These are phyloP conservation scores for Thinopyrum elongatum DNA, from an alignment of 176 grass and related monocot species.

Conservation along the genomic window DNA sequence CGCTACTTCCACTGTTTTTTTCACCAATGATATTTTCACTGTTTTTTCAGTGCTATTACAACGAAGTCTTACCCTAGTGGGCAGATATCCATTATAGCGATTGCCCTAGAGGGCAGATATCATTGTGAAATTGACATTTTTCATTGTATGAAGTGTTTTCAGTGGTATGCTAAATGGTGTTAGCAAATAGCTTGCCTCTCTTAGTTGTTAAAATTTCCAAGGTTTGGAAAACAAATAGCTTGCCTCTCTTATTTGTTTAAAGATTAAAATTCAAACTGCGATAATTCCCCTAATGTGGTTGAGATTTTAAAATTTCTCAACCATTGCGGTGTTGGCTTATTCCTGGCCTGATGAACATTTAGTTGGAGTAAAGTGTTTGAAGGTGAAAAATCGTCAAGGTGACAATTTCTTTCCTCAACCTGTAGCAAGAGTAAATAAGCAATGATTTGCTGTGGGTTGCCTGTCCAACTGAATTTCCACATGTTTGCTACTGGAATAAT, in stretches of 20 bases:
- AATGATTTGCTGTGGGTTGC: not conserved
- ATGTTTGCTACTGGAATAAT: conserved; percentile 6
- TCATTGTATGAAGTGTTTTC: not conserved
- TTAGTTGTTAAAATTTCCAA: not conserved
- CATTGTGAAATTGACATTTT: not conserved
- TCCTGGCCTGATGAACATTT: not conserved
- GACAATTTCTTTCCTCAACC: not conserved
- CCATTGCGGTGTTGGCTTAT: not conserved
- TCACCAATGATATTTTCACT: not conserved
- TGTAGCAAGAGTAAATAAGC: conserved; percentile 8
- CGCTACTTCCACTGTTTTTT: not conserved
- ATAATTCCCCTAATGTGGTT: conserved; percentile 8
- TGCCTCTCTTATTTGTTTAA: not conserved
- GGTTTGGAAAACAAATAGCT: not conserved
- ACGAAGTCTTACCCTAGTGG: not conserved
- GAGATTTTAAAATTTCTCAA: conserved; percentile 16
- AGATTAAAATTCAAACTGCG: not conserved
- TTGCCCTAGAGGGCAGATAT: not conserved
- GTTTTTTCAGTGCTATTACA: not conserved
- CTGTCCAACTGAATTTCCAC: not conserved
- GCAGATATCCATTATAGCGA: not conserved
- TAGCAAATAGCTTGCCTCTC: not conserved
- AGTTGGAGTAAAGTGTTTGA: not conserved
- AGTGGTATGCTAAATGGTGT: conserved; percentile 3
- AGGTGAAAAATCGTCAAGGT: not conserved